Percentiles rank a stretch among this genome's conserved stretches.
These are phyloP conservation scores for Cladosporium sp. DNA, from an alignment of 2,329 filamentous ascomycete species.

Conservation along the genomic window DNA sequence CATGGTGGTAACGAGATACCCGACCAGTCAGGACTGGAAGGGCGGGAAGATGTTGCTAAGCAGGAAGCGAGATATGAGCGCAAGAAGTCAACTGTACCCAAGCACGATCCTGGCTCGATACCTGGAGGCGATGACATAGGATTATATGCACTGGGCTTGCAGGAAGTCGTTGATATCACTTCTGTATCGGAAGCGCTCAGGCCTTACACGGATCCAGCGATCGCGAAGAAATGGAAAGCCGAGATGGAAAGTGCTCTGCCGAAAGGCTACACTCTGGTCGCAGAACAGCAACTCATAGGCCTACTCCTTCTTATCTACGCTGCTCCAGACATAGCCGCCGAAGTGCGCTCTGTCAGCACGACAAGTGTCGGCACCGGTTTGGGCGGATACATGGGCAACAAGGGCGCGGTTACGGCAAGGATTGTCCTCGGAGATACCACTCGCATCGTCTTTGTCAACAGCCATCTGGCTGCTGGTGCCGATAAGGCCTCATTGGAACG, in stretches of 20 bases:
- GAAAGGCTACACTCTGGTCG: conserved; percentile 68
- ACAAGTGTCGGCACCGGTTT: conserved; percentile 82
- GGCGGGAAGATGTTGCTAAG: conserved; percentile 43
- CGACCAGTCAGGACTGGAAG: conserved; percentile 23
- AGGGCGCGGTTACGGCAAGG: conserved; percentile 79
- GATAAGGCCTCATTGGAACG: conserved; percentile 74
- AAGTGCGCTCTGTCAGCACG: conserved; percentile 76
- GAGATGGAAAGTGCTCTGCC: conserved; percentile 72
- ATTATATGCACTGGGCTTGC: conserved; percentile 83
- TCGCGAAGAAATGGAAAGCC: conserved; percentile 74
- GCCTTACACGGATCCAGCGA: conserved; percentile 67
- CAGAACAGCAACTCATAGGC: conserved; percentile 81
- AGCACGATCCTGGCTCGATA: conserved; percentile 43
- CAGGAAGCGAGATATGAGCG: conserved; percentile 45
- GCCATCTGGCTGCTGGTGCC: conserved; percentile 81
- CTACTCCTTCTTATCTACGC: conserved; percentile 82
- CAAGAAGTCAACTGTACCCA: conserved; percentile 42
- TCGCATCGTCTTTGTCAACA: conserved; percentile 83
- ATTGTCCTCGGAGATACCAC: conserved; percentile 88
- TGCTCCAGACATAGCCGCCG: conserved; percentile 67
- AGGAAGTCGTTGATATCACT: conserved; percentile 86
- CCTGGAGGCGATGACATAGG: conserved; percentile 67
- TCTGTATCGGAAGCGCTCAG: conserved; percentile 74
- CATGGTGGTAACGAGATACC: conserved; percentile 10
- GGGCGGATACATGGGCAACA: conserved; percentile 93